These are phyloP conservation scores for Globisporangium acanthophoron DNA, from an alignment of 352 stramenopile species.

Conservation along the genomic window DNA sequence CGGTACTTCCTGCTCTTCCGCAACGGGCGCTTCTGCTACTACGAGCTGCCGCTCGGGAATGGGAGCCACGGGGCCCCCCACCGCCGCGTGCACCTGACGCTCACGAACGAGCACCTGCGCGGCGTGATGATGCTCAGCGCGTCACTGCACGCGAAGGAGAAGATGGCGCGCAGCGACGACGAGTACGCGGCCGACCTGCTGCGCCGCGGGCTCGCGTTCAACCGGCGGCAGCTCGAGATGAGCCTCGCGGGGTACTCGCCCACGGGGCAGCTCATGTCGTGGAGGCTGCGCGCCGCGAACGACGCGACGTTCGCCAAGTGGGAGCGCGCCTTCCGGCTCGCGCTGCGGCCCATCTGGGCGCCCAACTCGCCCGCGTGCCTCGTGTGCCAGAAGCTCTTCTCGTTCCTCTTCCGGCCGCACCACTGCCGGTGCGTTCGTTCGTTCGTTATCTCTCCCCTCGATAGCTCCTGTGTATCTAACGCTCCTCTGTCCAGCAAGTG, in stretches of 20 bases:
- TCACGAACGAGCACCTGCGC: slow-evolving; percentile 70
- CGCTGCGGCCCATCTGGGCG: slow-evolving; percentile 72
- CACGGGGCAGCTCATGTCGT: slow-evolving; percentile 70
- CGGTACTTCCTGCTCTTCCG: slow-evolving; percentile 82
- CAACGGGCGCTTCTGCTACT: slow-evolving; percentile 84
- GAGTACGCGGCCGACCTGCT: slow-evolving; percentile 64
- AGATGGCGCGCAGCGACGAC: slow-evolving; percentile 57
- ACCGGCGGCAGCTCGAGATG: slow-evolving; percentile 79
- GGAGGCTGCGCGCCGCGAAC: slow-evolving; percentile 69
- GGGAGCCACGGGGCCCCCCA: slow-evolving; percentile 8
- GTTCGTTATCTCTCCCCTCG: no score
- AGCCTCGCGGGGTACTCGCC: slow-evolving; percentile 76
- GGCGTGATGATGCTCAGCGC: slow-evolving; percentile 83
- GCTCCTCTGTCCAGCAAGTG: slow-evolving; percentile 46
- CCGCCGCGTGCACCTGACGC: slow-evolving; percentile 57
- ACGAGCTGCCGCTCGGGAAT: slow-evolving; percentile 69
- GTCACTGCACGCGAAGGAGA: slow-evolving; percentile 65
- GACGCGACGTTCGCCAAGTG: slow-evolving; percentile 74
- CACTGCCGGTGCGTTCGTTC: slow-evolving; percentile 51
- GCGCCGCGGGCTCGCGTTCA: slow-evolving; percentile 71
- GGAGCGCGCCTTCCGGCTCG: slow-evolving; percentile 74
- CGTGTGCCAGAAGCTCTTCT: slow-evolving; percentile 70
- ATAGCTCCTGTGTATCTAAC: slow-evolving; percentile 1
- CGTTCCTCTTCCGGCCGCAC: slow-evolving; percentile 71
- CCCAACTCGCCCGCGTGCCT: slow-evolving; percentile 71